phyloP scores from a whole-genome alignment of 345 rosid species.

The Salix viminalis region DNA sequence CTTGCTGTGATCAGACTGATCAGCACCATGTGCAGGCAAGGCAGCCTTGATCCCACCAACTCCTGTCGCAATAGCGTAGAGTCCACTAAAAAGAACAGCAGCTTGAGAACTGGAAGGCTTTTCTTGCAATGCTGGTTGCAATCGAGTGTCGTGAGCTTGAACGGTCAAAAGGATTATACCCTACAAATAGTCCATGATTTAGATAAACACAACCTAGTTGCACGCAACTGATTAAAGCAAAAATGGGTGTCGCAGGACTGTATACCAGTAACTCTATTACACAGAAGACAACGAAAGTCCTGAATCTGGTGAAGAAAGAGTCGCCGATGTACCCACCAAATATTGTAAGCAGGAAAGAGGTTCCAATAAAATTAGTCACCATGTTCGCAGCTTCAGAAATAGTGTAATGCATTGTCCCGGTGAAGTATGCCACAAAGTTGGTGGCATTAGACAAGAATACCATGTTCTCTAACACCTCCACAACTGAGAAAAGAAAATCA shows the following conservation, averaged over 20 bases:
- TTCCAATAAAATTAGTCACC: constrained; percentile 64
- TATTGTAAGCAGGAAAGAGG: constrained; percentile 58
- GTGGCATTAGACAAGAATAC: constrained; percentile 49
- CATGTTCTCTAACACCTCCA: constrained; percentile 63
- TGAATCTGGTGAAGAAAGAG: constrained; percentile 50
- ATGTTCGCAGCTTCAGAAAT: constrained; percentile 50
- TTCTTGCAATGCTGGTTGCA: constrained; percentile 34
- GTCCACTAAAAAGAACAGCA: constrained; percentile 39
- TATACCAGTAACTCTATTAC: constrained; percentile 43
- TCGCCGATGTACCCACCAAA: constrained; percentile 57
- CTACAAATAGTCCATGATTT: constrained; percentile 14
- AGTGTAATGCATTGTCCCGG: constrained; percentile 43
- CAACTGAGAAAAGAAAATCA: constrained; percentile 29
- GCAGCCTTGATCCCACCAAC: constrained; percentile 61
- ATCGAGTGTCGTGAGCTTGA: constrained; percentile 39
- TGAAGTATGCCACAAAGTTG: constrained; percentile 48
- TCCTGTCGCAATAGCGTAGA: constrained; percentile 49
- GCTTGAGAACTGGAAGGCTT: constrained; percentile 34
- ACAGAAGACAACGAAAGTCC: constrained; percentile 39
- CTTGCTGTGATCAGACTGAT: constrained; percentile 43
- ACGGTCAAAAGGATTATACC: constrained; percentile 48
- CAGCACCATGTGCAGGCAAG: constrained; percentile 63
- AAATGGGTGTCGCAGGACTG: background rate
- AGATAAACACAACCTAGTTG: no score
- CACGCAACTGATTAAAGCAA: background rate